A percentile compares a stretch with the other conserved stretches of the same genome.
These are phyloP conservation scores for Rhizoclosmatium globosum DNA, from an alignment of 192 early-diverging fungal species.

Conservation along the genomic window DNA sequence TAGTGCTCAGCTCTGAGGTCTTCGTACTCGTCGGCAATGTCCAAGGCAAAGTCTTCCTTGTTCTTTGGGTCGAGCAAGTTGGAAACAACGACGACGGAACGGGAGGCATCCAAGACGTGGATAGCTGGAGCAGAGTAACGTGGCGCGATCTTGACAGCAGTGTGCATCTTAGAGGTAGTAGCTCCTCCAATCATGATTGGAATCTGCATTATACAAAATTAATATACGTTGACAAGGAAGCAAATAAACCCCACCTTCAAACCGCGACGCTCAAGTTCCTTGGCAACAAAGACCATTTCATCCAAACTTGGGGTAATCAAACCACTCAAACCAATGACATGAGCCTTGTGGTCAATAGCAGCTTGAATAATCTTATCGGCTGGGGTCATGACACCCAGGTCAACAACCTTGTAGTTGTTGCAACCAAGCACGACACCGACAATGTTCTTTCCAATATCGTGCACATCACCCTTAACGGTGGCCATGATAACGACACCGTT, in stretches of 20 bases:
- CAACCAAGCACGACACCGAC: constrained; percentile 95
- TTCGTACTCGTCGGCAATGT: constrained; percentile 92
- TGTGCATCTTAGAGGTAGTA: constrained; percentile 95
- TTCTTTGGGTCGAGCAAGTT: constrained; percentile 80
- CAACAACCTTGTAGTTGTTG: constrained; percentile 96
- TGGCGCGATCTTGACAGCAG: constrained; percentile 95
- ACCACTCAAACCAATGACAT: constrained; percentile 92
- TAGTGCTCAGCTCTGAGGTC: constrained; percentile 94
- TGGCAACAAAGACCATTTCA: constrained; percentile 96
- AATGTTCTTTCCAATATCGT: constrained; percentile 99
- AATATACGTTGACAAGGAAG: constrained; percentile 31
- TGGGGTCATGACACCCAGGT: constrained; percentile 95
- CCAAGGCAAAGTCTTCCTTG: constrained; percentile 87
- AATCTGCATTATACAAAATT: constrained; percentile 48
- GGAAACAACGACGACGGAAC: constrained; percentile 90
- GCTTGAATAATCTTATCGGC: constrained; percentile 92
- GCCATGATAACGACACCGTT: constrained; percentile 92
- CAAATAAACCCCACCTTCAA: constrained; percentile 56
- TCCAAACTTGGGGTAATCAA: constrained; percentile 95
- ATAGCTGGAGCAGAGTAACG: constrained; percentile 82
- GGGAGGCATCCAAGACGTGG: constrained; percentile 91
- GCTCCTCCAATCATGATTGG: constrained; percentile 95
- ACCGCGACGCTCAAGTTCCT: constrained; percentile 88
- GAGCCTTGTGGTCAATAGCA: constrained; percentile 88
- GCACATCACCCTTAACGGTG: constrained; percentile 97